A percentile compares a stretch with the other conserved stretches of the same genome.
Evolutionary conservation across 768 basidiomycete species (phyloP).

Genomic region (Lyophyllum shimeji): DNA sequence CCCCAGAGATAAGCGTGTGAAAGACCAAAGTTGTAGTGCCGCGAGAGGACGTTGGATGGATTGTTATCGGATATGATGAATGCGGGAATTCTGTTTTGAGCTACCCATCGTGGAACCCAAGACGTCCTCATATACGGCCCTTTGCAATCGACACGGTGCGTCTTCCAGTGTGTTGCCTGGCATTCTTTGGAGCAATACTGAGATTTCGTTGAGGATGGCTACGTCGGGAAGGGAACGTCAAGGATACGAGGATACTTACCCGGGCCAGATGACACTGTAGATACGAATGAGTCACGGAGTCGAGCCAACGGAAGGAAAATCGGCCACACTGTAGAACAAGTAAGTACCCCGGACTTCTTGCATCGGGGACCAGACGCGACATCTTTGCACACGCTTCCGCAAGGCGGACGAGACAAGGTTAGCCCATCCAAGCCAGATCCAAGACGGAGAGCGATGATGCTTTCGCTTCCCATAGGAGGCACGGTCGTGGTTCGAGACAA

Average conservation of each 20-base stretch:
- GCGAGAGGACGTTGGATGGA: neutral
- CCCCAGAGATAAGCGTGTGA: constrained; percentile 19
- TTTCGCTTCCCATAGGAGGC: neutral
- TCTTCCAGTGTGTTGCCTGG: constrained; percentile 28
- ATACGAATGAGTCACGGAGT: neutral
- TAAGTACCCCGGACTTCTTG: constrained; percentile 15
- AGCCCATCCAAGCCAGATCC: constrained; percentile 25
- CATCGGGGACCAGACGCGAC: neutral
- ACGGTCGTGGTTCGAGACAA: neutral
- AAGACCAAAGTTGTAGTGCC: constrained; percentile 9
- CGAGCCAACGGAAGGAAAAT: neutral
- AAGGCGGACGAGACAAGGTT: constrained; percentile 23
- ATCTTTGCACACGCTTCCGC: constrained; percentile 21
- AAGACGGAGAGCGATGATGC: constrained; percentile 5
- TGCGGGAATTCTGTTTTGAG: neutral
- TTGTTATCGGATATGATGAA: neutral
- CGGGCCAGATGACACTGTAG: constrained; percentile 14
- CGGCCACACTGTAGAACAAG: constrained; percentile 26
- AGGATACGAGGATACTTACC: constrained; percentile 1
- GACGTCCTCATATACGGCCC: constrained; percentile 23
- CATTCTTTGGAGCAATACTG: constrained; percentile 36
- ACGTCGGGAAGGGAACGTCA: too few relatives aligned
- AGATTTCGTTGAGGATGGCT: neutral
- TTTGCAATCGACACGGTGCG: constrained; percentile 26
- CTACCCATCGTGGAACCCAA: constrained; percentile 32